Evolutionary conservation across 257 asterid species (phyloP), one percentile per base, ranked within the genome.

Genomic region (Nicotiana benthamiana): DNA sequence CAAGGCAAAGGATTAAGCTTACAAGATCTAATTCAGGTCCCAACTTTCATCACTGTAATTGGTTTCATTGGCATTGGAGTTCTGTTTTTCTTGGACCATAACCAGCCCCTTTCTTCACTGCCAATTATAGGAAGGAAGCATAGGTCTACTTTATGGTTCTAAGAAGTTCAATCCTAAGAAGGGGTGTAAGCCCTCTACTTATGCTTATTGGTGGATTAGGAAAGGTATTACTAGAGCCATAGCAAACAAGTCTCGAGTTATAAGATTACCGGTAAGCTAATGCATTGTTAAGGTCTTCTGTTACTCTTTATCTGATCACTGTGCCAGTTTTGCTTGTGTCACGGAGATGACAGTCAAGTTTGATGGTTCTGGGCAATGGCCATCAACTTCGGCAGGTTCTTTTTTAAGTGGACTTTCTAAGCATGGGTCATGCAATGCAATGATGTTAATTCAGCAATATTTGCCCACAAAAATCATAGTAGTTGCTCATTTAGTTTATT

Each of bases 151-250:
- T 9, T 92, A 83, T 20, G 97, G 95, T 8, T 95, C 95, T 2
- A 86, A 83, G 8, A 90, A 86, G 79, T 92, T 90, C 75, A 87
- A 92, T 79, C 93, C 94, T 1, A 86, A 87, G 6, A 92, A 79
- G 82, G 97, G 97, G 9, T 89, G 83, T 63, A 92, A 92, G 90
- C 75, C 90, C 75, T 92, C 97, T 59, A 92, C 97, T 36, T 90
- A 92, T 66, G 92, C 87, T 84, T 92, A 90, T 83, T 92, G 93
- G 97, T 92, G 97, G 97, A 90, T 92, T 64, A 85, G 91, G 83
- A 93, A 90, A 86, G 88, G 93, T 9, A 89, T 92, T 46, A 75
- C 87, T 24, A 87, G 85, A 81, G 92, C 95, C 13, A 61, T 92
- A 74, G 94, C 94, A 6, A 89, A 77, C 43, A 92, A 92, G 67